phyloP scores from a whole-genome alignment of 768 basidiomycete genomes.

The Termitomyces titanicus region DNA sequence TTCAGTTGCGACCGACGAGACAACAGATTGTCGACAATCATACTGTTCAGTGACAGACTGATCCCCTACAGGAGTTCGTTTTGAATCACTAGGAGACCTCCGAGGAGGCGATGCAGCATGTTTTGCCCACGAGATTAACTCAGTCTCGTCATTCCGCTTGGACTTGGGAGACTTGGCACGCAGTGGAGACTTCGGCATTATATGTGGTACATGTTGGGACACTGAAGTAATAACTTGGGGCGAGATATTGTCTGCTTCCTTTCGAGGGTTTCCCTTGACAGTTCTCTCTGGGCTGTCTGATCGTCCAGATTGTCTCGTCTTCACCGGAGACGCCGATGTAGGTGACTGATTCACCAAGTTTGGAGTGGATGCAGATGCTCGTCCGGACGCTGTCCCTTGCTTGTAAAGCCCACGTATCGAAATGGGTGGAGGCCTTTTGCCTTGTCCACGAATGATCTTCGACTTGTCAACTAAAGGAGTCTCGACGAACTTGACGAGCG shows the following conservation, averaged over 20 bases:
- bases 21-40: slow-evolving; percentile 57
- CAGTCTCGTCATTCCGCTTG: slow-evolving; percentile 26
- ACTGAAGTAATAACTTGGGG: slow-evolving; percentile 20
- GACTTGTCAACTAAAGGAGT: slow-evolving; percentile 41
- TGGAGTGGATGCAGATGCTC: slow-evolving; percentile 59
- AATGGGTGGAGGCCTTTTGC: slow-evolving; percentile 21
- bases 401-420: slow-evolving; percentile 30
- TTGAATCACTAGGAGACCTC: slow-evolving; percentile 31
- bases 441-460: slow-evolving; percentile 43
- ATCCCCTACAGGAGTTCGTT: slow-evolving; percentile 32
- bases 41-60: slow-evolving; percentile 31
- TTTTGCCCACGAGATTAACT: slow-evolving; percentile 28
- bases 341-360: slow-evolving; percentile 46
- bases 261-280: slow-evolving; percentile 11
- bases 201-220: slow-evolving; percentile 35
- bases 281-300: slow-evolving; percentile 54
- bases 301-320: slow-evolving; percentile 47
- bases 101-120: slow-evolving; percentile 24
- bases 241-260: slow-evolving; percentile 17
- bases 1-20: slow-evolving; percentile 60
- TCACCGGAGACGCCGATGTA: slow-evolving; percentile 29
- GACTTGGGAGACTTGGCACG: slow-evolving; percentile 36
- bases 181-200: slow-evolving; percentile 45
- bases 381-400: slow-evolving; percentile 30
- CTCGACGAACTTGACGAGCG: slow-evolving; percentile 63